Evolutionary conservation across 805 yeast genomes (phyloP), one percentile per base, ranked within the genome.

Genomic region (Komagataella ulmi): DNA sequence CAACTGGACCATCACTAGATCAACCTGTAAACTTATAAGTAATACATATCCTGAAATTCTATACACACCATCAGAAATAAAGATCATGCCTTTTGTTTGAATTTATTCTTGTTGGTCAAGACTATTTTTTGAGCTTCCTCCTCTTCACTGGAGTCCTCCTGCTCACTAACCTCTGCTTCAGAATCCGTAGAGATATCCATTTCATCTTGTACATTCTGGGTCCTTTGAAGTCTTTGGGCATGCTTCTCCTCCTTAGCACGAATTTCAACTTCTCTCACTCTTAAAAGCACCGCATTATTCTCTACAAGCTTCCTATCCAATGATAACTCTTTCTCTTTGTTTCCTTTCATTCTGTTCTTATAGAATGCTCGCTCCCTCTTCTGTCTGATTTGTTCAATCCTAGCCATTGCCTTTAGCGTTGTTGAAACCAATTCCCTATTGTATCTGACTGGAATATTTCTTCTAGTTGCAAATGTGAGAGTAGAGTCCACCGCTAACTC

Each of bases 261-360:
- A 57, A 88, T 69, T 73, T 90, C 97, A 53, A 90, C 97, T 44
- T 89, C 97, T 75, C 97, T 86, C 78, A 88, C 81, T 69, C 80
- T 85, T 71, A 93, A 77, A 65, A 91, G 74, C 65, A 86, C 96
- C 59, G 96, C 96, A 72, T 93, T 80, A 53, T 79, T 73, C 65
- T 83, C 96, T 49, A 93, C 93, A 65, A 93, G 76, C 71, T 88
- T 88, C 72, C 81, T 82, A 71, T 93, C 99, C 53, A 85, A 75
- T 52, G 82, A 88, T 63, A 88, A 75, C 68, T 86, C 85, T 68
- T 81, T 80, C 59, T 86, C 97, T 71, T 83, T 86, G 74, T 93
- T 93, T 57, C 97, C 97, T 71, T 86, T 88, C 99, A 93, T 93
- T 81, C 99, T 86, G 75, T 90, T 89, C 88, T 90, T 91, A 76